Base-by-base conservation (phyloP, 176 grass and related monocot species). In the Triticum timopheevii region DNA sequence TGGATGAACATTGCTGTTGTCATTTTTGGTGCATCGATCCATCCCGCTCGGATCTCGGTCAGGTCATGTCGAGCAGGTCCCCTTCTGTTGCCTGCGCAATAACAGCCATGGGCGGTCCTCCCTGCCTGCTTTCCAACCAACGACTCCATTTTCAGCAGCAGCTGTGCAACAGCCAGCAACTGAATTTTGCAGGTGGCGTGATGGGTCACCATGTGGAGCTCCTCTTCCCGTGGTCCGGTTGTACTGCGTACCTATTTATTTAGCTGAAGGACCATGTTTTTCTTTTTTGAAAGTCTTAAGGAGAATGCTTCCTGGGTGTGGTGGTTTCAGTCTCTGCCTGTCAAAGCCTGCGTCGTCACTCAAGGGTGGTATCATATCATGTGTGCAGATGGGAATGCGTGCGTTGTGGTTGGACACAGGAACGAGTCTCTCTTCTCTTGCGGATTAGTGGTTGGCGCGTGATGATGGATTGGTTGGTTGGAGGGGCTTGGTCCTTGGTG, bases 121-220 rank as follows among this genome's bases (percentile, higher is more conserved):
- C 52, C 50, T 20, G 1, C 42, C 11, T 45, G 49, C 54, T 58
- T 58, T 58, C 54, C 19, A 58, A 58, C 17, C 56, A 22, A 22
- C 2, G 19, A 22, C 56, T 9, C 49, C 31, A 82, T 82, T 38
- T 38, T n/a, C 31, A 49, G 54, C 56, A 65, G 40, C 45, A 49
- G 45, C 44, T 45, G 44, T 13, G 44, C 44, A 45, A 13, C 11
- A 13, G 77, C 65, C 40, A 69, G 42, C 15, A 73, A 74, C 67
- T 84, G 66, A 82, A 72, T 44, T 56, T 69, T 80, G 88, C 25
- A 62, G 85, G 76, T 82, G 40, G 76, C 17, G 45, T 79, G 30
- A 72, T 36, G 61, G 39, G 38, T 49, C 39, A 63, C 50, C 78
- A 90, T 77, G 88, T 86, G 83, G 63, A 70, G 69, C 35, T 45